phyloP scores from a whole-genome alignment of 345 rosid species.

The Hypericum perforatum region DNA sequence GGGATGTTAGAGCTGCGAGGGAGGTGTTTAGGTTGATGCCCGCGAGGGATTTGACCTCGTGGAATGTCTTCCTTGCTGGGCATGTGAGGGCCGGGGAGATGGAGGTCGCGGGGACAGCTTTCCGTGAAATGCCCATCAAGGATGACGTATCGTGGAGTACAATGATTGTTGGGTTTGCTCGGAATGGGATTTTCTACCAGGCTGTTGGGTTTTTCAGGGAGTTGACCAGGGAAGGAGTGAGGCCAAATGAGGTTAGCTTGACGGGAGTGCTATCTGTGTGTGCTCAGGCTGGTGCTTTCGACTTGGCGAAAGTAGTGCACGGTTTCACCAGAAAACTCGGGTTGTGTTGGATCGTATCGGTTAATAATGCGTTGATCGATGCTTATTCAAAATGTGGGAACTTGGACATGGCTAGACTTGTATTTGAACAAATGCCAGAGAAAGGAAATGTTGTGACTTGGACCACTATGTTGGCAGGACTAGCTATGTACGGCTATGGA shows the following conservation, averaged over 20 bases:
- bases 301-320: conserved; percentile 75
- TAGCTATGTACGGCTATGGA: conserved; percentile 81
- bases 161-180: conserved; percentile 43
- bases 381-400: conserved; percentile 82
- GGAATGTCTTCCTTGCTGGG: conserved; percentile 91
- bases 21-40: conserved; percentile 30
- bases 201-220: conserved; percentile 39
- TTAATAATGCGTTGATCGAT: conserved; percentile 63
- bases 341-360: conserved; percentile 67
- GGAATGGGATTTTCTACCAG: conserved; percentile 32
- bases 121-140: conserved; percentile 48
- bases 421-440: conserved; percentile 52
- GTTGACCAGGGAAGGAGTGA: conserved; percentile 26
- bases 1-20: conserved; percentile 23
- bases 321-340: conserved; percentile 66
- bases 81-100: conserved; percentile 57
- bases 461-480: conserved; percentile 76
- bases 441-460: conserved; percentile 71
- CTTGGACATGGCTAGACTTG: conserved; percentile 48
- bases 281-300: conserved; percentile 72
- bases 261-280: conserved; percentile 93
- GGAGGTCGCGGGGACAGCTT: conserved; percentile 56
- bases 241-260: conserved; percentile 58
- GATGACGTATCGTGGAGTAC: conserved; percentile 65
- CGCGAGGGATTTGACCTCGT: conserved; percentile 46